These are phyloP conservation scores for Metschnikowia lochheadii DNA, from an alignment of 805 yeast species.

Conservation along the genomic window DNA sequence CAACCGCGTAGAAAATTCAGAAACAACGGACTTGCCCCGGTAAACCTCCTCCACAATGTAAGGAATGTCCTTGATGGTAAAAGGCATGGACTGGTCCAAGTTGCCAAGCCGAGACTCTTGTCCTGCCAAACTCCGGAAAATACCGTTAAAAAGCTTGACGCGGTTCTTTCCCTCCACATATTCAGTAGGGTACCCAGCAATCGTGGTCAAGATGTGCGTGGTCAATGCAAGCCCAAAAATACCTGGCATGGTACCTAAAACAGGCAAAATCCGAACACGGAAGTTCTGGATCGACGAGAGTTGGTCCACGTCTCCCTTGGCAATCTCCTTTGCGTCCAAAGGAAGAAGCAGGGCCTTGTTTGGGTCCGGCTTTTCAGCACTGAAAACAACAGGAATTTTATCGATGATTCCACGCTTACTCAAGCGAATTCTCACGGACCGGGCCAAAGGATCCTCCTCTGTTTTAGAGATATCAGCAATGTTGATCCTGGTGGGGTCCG, in stretches of 20 bases:
- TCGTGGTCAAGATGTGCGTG: conserved; percentile 70
- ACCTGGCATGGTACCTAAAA: conserved; percentile 94
- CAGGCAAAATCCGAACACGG: conserved; percentile 93
- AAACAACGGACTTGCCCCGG: conserved; percentile 86
- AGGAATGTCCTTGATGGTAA: conserved; percentile 66
- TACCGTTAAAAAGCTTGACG: conserved; percentile 77
- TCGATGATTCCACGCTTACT: conserved; percentile 70
- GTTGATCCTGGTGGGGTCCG: conserved; percentile 89
- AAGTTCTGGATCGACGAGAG: conserved; percentile 83
- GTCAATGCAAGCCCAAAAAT: conserved; percentile 91
- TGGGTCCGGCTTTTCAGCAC: conserved; percentile 96
- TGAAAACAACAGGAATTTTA: conserved; percentile 83
- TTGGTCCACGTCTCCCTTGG: conserved; percentile 80
- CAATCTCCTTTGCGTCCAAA: conserved; percentile 73
- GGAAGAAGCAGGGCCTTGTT: conserved; percentile 86
- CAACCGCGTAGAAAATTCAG: conserved; percentile 75
- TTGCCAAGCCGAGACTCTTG: conserved; percentile 79
- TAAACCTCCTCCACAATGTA: conserved; percentile 88
- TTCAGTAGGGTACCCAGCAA: conserved; percentile 87
- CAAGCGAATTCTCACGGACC: conserved; percentile 79
- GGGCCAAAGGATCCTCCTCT: conserved; percentile 89
- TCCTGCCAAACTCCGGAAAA: conserved; percentile 78
- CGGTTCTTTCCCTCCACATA: conserved; percentile 89
- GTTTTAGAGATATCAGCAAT: conserved; percentile 85
- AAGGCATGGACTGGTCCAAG: conserved; percentile 69